A percentile compares a stretch with the other conserved stretches of the same genome.
These are phyloP conservation scores for Alectoria sarmentosa DNA, from an alignment of 495 filamentous ascomycete species.

Conservation along the genomic window DNA sequence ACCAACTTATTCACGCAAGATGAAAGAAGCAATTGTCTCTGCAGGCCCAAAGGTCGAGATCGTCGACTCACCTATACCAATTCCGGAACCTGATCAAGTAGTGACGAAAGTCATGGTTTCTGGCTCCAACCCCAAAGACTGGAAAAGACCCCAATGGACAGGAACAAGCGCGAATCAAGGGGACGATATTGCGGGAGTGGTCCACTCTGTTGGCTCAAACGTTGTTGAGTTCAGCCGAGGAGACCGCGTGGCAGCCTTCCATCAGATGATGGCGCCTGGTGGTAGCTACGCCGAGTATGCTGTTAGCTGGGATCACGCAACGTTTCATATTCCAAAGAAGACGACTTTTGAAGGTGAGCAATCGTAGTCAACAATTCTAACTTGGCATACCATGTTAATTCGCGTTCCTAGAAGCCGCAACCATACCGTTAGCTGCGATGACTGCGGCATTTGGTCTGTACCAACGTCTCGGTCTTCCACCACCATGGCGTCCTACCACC, in stretches of 20 bases:
- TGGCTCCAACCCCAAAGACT: constrained; percentile 76
- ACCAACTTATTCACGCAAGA: constrained; percentile 26
- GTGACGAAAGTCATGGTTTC: constrained; percentile 63
- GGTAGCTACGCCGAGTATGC: constrained; percentile 70
- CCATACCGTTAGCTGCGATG: constrained; percentile 68
- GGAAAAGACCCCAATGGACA: constrained; percentile 43
- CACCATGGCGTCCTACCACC: constrained; percentile 51
- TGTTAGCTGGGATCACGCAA: constrained; percentile 54
- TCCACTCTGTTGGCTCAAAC: constrained; percentile 53
- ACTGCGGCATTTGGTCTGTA: constrained; percentile 63
- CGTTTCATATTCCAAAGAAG: constrained; percentile 59
- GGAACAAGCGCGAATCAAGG: constrained; percentile 45
- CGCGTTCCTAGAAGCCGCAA: constrained; percentile 50
- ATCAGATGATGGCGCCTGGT: constrained; percentile 47
- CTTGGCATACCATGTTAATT: not conserved
- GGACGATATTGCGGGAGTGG: constrained; percentile 66
- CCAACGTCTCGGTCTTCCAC: constrained; percentile 49
- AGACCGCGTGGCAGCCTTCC: constrained; percentile 66
- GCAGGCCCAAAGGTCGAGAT: constrained; percentile 50
- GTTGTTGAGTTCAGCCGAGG: constrained; percentile 57
- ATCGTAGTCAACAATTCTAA: not conserved
- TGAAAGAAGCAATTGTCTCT: constrained; percentile 62
- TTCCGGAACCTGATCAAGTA: constrained; percentile 52
- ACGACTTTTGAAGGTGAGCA: constrained; percentile 57
- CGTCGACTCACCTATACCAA: constrained; percentile 56